Percentiles rank a stretch among this genome's conserved stretches.
Evolutionary conservation across 805 yeast species (phyloP).

Genomic region (Candida anglica): DNA sequence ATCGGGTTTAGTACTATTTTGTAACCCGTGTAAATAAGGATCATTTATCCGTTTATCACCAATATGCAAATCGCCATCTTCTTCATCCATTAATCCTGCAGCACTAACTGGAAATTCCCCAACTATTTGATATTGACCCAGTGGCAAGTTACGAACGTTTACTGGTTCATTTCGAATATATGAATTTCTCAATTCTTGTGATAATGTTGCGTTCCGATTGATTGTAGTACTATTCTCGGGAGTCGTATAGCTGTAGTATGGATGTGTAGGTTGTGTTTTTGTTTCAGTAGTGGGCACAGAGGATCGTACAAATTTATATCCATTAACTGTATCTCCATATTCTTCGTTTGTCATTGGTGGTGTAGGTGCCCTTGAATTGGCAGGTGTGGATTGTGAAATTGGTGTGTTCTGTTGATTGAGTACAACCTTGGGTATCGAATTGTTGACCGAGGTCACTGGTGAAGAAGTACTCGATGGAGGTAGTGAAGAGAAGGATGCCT

Average conservation of each 20-base stretch:
- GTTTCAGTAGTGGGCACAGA: constrained; percentile 7
- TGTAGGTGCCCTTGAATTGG: constrained; percentile 34
- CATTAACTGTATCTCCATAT: constrained; percentile 36
- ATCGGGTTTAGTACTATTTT: background rate
- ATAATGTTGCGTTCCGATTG: constrained; percentile 9
- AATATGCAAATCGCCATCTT: constrained; percentile 25
- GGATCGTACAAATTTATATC: constrained; percentile 40
- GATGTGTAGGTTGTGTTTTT: constrained; percentile 6
- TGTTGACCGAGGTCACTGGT: background rate
- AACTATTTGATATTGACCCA: constrained; percentile 17
- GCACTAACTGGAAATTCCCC: constrained; percentile 29
- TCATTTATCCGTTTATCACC: constrained; percentile 37
- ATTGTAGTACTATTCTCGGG: constrained; percentile 14
- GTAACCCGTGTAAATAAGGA: constrained; percentile 17
- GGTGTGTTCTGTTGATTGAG: constrained; percentile 22
- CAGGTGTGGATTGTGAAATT: constrained; percentile 40
- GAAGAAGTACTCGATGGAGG: background rate
- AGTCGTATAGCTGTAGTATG: constrained; percentile 13
- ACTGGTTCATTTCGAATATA: constrained; percentile 12
- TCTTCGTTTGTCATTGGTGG: constrained; percentile 22
- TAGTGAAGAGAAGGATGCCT: background rate
- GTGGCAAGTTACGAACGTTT: constrained; percentile 1
- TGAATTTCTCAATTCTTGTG: constrained; percentile 20
- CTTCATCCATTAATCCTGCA: constrained; percentile 32
- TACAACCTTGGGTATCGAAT: background rate